Percentiles rank a stretch among this genome's conserved stretches.
These are phyloP conservation scores for Vitis rotundifolia DNA, from an alignment of 164 flowering plant genomes.

Conservation along the genomic window DNA sequence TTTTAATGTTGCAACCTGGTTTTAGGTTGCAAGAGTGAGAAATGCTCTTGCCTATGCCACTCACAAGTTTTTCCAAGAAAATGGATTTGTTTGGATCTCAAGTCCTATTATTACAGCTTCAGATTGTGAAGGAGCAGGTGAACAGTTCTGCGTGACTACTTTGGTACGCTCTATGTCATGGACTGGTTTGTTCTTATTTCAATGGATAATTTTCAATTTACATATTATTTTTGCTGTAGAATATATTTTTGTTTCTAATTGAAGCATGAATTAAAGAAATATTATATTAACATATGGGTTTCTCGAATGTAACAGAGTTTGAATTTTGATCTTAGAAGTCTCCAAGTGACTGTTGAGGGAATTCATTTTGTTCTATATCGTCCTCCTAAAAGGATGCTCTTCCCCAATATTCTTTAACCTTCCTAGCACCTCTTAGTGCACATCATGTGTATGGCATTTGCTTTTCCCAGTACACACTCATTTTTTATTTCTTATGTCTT, in stretches of 20 bases:
- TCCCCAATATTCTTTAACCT: background rate
- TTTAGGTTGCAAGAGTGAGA: constrained; percentile 92
- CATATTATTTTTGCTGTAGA: background rate
- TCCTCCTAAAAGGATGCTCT: too few relatives aligned
- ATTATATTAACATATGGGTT: background rate
- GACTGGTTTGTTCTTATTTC: background rate
- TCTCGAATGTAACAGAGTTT: background rate
- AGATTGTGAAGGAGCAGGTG: constrained; percentile 99
- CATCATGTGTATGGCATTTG: background rate
- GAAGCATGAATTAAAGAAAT: background rate
- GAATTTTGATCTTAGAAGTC: background rate
- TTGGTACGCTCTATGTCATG: constrained; percentile 54
- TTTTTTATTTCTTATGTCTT: too few relatives aligned
- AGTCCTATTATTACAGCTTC: constrained; percentile 97
- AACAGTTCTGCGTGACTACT: constrained; percentile 95
- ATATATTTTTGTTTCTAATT: background rate
- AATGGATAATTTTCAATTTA: background rate
- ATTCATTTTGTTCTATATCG: background rate
- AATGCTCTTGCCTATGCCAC: constrained; percentile 95
- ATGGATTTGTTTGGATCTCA: constrained; percentile 95
- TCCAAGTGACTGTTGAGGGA: background rate
- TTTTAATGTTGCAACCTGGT: constrained; percentile 23
- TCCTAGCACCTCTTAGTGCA: background rate
- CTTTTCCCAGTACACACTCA: background rate
- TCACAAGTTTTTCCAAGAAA: constrained; percentile 92